A percentile compares a stretch with the other conserved stretches of the same genome.
Conservation (phyloP, 2,329 filamentous ascomycete genomes). For the Neurospora sp. region DNA sequence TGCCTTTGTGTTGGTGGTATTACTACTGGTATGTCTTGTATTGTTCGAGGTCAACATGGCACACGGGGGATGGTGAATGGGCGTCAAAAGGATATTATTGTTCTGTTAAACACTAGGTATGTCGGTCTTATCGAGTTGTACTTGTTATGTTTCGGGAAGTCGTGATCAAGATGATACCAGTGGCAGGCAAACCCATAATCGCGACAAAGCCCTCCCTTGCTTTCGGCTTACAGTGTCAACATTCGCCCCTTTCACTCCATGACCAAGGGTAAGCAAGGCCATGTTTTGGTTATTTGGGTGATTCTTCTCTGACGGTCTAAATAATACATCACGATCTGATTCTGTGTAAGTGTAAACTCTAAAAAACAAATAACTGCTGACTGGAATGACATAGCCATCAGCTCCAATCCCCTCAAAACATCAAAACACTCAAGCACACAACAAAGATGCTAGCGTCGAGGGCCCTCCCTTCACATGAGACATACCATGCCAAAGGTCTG, state of each 20-base stretch:
- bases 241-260: background rate
- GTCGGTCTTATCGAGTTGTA: background rate
- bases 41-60: background rate
- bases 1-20: background rate
- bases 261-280: background rate
- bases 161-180: background rate
- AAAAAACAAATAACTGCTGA: background rate
- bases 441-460: background rate
- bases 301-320: background rate
- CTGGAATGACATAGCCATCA: background rate
- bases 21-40: background rate
- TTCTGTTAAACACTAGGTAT: background rate
- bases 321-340: background rate
- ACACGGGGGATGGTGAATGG: background rate
- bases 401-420: background rate
- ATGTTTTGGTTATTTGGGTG: background rate
- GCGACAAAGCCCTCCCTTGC: background rate
- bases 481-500: background rate
- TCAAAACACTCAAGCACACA: background rate
- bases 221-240: background rate
- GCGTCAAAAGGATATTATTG: background rate
- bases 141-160: background rate
- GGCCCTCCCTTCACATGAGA: background rate
- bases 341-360: background rate
- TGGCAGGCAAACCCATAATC: background rate